These are phyloP conservation scores for Ceriops decandra DNA, from an alignment of 345 rosid species.

Conservation along the genomic window DNA sequence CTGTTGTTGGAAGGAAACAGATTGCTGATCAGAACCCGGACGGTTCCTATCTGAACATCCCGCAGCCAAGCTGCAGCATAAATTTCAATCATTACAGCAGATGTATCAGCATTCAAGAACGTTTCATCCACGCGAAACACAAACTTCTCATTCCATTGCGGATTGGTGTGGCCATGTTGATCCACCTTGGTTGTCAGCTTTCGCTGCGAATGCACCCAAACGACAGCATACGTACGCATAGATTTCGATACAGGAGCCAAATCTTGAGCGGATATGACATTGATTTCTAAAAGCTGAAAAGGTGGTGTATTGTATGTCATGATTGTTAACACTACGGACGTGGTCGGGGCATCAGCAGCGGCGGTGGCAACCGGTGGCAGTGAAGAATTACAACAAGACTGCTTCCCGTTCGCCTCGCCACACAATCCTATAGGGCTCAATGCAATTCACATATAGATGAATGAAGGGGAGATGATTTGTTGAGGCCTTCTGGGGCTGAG, in stretches of 20 bases:
- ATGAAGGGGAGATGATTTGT: no score
- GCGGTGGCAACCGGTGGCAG: not conserved
- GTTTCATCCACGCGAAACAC: conserved; percentile 70
- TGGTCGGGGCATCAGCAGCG: not conserved
- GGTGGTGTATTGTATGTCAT: conserved; percentile 22
- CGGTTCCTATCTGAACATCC: conserved; percentile 66
- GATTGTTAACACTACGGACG: not conserved
- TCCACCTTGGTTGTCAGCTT: conserved; percentile 73
- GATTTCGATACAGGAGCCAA: conserved; percentile 59
- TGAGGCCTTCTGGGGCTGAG: no score
- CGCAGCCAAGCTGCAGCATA: conserved; percentile 86
- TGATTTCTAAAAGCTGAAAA: conserved; percentile 68
- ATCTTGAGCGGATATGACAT: conserved; percentile 72
- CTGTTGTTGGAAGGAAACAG: conserved; percentile 35
- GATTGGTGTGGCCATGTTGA: conserved; percentile 56
- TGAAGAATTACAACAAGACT: not conserved
- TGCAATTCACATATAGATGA: no score
- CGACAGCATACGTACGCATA: conserved; percentile 83
- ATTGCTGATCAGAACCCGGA: conserved; percentile 52
- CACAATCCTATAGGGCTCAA: no score
- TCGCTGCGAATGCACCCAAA: conserved; percentile 65
- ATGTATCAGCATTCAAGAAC: conserved; percentile 48
- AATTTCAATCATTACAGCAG: conserved; percentile 66
- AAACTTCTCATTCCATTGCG: conserved; percentile 85
- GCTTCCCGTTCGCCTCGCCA: no score